These are phyloP conservation scores for Chenopodium album DNA, from an alignment of 148 eudicot genomes.

Conservation along the genomic window DNA sequence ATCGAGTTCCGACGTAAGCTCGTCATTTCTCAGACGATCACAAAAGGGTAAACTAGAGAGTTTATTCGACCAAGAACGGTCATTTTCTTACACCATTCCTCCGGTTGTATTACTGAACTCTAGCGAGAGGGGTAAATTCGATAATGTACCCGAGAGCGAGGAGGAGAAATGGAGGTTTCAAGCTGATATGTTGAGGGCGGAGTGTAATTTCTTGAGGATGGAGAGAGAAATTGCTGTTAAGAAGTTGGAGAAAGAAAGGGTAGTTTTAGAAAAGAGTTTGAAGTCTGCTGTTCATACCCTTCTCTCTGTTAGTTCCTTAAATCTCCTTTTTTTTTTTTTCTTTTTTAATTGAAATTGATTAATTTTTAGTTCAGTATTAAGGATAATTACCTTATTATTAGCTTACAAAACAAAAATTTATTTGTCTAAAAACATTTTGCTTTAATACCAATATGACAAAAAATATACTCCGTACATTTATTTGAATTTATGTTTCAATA, in stretches of 20 bases:
- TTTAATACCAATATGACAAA: too few relatives aligned
- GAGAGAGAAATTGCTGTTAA: slow-evolving; percentile 62
- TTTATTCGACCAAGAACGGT: slow-evolving; percentile 49
- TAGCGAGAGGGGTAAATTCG: not conserved
- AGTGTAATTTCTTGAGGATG: slow-evolving; percentile 69
- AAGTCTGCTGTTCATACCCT: slow-evolving; percentile 60
- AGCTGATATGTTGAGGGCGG: slow-evolving; percentile 81
- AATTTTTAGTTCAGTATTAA: not conserved
- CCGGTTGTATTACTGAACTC: slow-evolving; percentile 47
- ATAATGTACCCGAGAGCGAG: slow-evolving; percentile 15
- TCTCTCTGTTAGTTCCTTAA: slow-evolving; percentile 48
- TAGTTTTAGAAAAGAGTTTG: slow-evolving; percentile 47
- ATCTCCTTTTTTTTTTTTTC: too few relatives aligned
- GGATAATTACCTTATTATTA: too few relatives aligned
- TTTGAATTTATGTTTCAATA: not conserved
- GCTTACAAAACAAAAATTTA: not conserved
- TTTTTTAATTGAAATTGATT: not conserved
- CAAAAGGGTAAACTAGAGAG: slow-evolving; percentile 39
- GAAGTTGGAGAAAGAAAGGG: slow-evolving; percentile 57
- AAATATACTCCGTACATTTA: too few relatives aligned
- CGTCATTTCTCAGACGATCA: slow-evolving; percentile 4
- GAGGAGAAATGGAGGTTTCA: slow-evolving; percentile 76
- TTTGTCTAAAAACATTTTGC: too few relatives aligned
- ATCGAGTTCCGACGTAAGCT: not conserved
- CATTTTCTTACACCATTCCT: slow-evolving; percentile 35